These are phyloP conservation scores for Podospora sp. DNA, from an alignment of 495 filamentous ascomycete genomes.

Conservation along the genomic window DNA sequence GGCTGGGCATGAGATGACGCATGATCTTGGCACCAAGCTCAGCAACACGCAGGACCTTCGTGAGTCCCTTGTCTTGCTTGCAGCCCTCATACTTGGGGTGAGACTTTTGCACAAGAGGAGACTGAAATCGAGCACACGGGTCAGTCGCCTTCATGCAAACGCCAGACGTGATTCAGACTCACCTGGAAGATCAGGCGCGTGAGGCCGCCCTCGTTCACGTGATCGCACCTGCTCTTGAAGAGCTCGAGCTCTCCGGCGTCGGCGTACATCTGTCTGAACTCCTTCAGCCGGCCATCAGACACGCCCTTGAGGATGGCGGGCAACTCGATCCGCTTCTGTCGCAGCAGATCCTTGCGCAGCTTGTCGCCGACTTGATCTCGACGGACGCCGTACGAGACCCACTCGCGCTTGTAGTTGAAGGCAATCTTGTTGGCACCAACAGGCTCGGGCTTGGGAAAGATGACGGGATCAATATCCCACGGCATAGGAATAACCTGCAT, in stretches of 20 bases:
- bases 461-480: slow-evolving; percentile 1
- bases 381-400: not conserved
- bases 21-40: slow-evolving; percentile 19
- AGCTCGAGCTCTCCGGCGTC: not conserved
- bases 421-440: not conserved
- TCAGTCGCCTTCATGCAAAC: not conserved
- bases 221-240: not conserved
- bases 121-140: not conserved
- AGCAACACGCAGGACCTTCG: slow-evolving; percentile 5
- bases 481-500: slow-evolving; percentile 6
- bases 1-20: slow-evolving; percentile 11
- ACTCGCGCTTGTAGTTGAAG: slow-evolving; percentile 15
- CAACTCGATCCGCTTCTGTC: not conserved
- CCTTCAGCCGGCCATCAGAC: not conserved
- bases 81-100: not conserved
- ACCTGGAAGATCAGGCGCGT: slow-evolving; percentile 12
- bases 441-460: not conserved
- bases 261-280: not conserved
- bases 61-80: not conserved
- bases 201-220: not conserved
- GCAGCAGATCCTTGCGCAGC: not conserved
- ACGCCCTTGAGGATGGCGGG: not conserved
- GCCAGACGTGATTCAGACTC: not conserved
- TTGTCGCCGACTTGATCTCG: not conserved
- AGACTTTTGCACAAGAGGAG: not conserved